Base-by-base conservation (phyloP, 2,329 filamentous ascomycete species). In the Tolypocladium inflatum region DNA sequence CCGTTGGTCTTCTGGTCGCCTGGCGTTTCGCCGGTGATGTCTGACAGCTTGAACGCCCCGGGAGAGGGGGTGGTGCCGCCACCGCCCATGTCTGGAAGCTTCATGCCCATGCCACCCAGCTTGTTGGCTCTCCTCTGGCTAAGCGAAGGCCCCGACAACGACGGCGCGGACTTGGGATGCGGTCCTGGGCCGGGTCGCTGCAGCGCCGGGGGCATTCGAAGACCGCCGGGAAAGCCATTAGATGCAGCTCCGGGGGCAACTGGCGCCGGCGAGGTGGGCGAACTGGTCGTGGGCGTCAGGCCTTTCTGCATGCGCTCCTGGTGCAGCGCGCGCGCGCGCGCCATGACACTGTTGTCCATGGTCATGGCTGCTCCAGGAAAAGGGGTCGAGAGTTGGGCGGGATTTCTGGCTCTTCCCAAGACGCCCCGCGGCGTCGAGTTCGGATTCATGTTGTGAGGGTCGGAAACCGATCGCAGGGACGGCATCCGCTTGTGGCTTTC, bases 381-480 rank as follows among this genome's bases (percentile, higher is more conserved):
- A 56, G 69, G 70, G 26, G 73, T 69, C 5, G 76, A 67, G 13
- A 74, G 67, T 17, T 74, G 73, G 23, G 74, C 68, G 3, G 82
- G 84, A 54, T 81, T 77, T 59, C 84, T 77, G 5, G 82, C 84
- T 63, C 75, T 83, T 71, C 87, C 91, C 66, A 96, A 76, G 59
- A 89, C 82, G 45, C 91, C 91, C 4, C 92, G 78, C 45, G 90
- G 86, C 35, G 88, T 94, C n/a, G 91, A 96, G n/a, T 86, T 91
- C 8, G 88, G 76, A 58, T 84, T 90, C 84, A 96, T 91, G 57
- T 75, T 77, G 62, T 78, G 75, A 23, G 85, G 75, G 55, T 86
- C 82, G 57, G 85, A 84, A 23, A 82, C 72, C 53, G 83, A 82
- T 64, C 85, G 82, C 48, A 85, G 71, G 6, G 83, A 83, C 23